phyloP scores from a whole-genome alignment of 805 yeast genomes.

The Metschnikowia vanudenii region DNA sequence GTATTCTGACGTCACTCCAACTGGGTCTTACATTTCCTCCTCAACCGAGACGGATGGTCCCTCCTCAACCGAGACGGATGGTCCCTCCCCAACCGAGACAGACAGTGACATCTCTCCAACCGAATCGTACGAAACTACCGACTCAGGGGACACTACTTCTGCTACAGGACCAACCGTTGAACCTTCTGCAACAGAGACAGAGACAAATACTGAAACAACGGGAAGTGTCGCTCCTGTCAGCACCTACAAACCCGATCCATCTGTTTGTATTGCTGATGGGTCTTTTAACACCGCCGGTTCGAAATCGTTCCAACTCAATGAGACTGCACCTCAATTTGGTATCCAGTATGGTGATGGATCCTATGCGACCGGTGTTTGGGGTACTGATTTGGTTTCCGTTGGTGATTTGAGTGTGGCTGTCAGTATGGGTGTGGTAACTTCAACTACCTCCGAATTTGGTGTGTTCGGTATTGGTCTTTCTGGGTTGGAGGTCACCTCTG shows the following conservation, averaged over 20 bases:
- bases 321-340: slow-evolving; percentile 28
- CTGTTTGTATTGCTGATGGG: background rate
- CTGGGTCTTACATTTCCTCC: too few relatives aligned
- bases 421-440: slow-evolving; percentile 72
- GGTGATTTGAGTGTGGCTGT: slow-evolving; percentile 49
- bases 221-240: too few relatives aligned
- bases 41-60: too few relatives aligned
- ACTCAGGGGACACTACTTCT: too few relatives aligned
- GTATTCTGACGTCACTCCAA: too few relatives aligned
- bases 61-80: too few relatives aligned
- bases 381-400: slow-evolving; percentile 54
- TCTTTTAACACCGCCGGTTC: background rate
- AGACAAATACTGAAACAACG: too few relatives aligned
- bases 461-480: slow-evolving; percentile 72
- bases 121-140: too few relatives aligned
- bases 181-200: too few relatives aligned
- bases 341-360: slow-evolving; percentile 51
- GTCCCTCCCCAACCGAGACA: too few relatives aligned
- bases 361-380: slow-evolving; percentile 53
- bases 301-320: background rate
- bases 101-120: too few relatives aligned
- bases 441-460: slow-evolving; percentile 61
- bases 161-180: too few relatives aligned
- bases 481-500: background rate
- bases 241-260: background rate